Base-by-base conservation (phyloP, 192 early-diverging fungal genomes). In the Backusella westeae region DNA sequence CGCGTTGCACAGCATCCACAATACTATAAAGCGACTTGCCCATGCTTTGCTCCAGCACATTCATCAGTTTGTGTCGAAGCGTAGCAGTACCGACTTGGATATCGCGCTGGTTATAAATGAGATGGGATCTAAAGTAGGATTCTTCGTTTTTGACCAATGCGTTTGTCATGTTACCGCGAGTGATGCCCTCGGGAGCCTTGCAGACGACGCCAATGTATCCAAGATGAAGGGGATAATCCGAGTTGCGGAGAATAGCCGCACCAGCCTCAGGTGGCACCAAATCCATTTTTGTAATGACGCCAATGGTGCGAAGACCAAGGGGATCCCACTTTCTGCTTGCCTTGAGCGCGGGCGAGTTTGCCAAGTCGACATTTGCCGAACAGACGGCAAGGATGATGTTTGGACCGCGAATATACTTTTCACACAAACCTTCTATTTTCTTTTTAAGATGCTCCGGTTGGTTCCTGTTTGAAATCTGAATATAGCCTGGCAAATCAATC, bases 161-260 rank as follows among this genome's bases (percentile, higher is more conserved):
- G 39, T 82, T 81, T 10, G 84, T 88, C 80, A 86, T 87, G 36
- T 86, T 87, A 46, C 81, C 84, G 15, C 76, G 49, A 42, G 39
- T 44, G 12, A 35, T 59, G 44, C 73, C 75, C 19, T 75, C 63
- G 0, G 85, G 84, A 10, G 91, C 86, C 81, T 93, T 95, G 84
- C 95, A 96, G 9, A 98, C 95, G 8, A 99, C 96, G 38, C 98
- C 98, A 78, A 99, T 93, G 78, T 99, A 99, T 12, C 98, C 98
- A 19, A 98, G 83, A 53, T 95, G 92, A 34, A 99, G 81, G 39
- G 98, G 96, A 78, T 98, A 99, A 76, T 99, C 95, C 70, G 91
- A 88, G 66, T 98, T 97, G 36, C 89, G 89, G 36, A 99, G 87
- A 80, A 97, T 94, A 5, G 85, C 87, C 0, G 91, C 91, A 12